Base-by-base conservation (phyloP, 2,329 filamentous ascomycete genomes). In the Arthroderma sp. region DNA sequence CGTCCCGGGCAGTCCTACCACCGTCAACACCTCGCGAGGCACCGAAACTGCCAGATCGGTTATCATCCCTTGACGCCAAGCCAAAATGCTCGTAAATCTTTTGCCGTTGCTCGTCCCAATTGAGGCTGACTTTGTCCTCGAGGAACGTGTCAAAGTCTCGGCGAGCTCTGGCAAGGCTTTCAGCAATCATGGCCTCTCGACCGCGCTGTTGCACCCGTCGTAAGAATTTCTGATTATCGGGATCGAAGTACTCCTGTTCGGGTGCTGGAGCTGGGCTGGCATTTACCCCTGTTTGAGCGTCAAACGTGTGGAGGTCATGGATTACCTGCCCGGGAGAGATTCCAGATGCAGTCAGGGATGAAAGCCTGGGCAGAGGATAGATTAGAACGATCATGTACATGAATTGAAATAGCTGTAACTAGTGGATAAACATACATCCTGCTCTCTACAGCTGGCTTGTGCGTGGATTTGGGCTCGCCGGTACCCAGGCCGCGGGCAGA, bases 61-160 rank as follows among this genome's bases (percentile, higher is more conserved):
- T 51, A 13, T 64, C 60, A 23, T 66, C 66, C 56, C 72, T 69
- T 55, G 83, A 85, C 6, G 76, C 78, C 15, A 98, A 86, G 13
- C 93, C 93, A 70, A 98, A 97, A 72, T 98, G 93, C 66, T 95
- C 85, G 72, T 96, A 97, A 62, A 98, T 95, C 63, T 85, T 85
- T 71, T 87, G 88, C 61, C 91, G 85, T 74, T 97, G 91, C 15
- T 87, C 85, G 65, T 96, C 91, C 91, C 93, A 97, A 70, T 97
- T 90, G 76, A 95, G 85, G 31, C 90, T 88, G 54, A 97, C 84
- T 67, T 95, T 94, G 66, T 96, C 91, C 69, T 97, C 91, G 57
- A 98, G 78, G 70, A 95, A 97, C 60, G 82, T 81, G 69, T 98
- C 91, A 69, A 98, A 97, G 67, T 97, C 93, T 57, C 84, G 83